Base-by-base conservation (phyloP, 73 alveolate genomes). In the Paramecium bursaria region DNA sequence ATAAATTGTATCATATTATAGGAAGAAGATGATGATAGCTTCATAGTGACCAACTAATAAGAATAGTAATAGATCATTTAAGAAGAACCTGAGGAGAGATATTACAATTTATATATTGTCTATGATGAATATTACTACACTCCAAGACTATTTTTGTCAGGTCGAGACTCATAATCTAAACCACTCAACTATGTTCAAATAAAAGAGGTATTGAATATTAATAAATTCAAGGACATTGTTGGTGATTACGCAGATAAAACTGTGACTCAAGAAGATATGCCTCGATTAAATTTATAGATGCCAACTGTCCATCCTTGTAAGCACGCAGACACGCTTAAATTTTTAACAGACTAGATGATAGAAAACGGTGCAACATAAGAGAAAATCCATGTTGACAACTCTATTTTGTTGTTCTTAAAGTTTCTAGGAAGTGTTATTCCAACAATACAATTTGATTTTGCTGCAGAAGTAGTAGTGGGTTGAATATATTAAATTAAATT, bases 301-400 rank as follows among this genome's bases (percentile, higher is more conserved):
- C 60, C 82, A 2, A 67, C 82, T 0, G 44, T 67, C 33, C 82
- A 39, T 2, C 82, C 82, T 31, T 67, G 82, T 35, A 67, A 35
- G 50, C 82, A 67, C 42, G 82, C 82, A 5, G 82, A 67, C 44
- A 67, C 82, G 19, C 82, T 67, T 67, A 67, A 67, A 67, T 67
- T 67, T 26, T 67, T 67, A 14, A 47, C 29, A 0, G 53, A 31
- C 44, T 67, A 67, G 44, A 67, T 39, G 82, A 67, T 21, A 35
- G 82, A 67, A 1, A 67, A 67, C 33, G 82, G 82, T 19, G 26
- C 17, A 21, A 2, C 53, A 0, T 35, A 67, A 42, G 60, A 39
- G 3, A 67, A 67, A 19, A 67, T 35, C 17, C 82, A 67, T 67
- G 57, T 57, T 1, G 82, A 67, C 44, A 67, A 67, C 44, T 67